Percentiles rank a stretch among this genome's conserved stretches.
Evolutionary conservation across 1,284 basidiomycete genomes (phyloP).

Genomic region (Irpex sp.): DNA sequence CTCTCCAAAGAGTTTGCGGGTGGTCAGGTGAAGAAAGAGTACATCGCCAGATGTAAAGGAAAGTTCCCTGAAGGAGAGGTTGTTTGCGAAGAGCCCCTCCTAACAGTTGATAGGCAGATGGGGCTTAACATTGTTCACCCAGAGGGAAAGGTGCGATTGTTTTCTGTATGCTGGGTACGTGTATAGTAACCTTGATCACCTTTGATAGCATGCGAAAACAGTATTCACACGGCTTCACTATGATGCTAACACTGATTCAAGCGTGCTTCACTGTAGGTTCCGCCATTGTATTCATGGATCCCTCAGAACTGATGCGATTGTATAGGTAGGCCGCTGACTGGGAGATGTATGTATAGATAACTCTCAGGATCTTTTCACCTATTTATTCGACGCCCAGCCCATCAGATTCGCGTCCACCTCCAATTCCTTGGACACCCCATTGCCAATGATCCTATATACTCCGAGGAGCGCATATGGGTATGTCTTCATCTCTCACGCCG

Average conservation of each 20-base stretch:
- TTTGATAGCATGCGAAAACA: conserved; percentile 76
- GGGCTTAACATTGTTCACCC: conserved; percentile 94
- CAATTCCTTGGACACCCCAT: conserved; percentile 95
- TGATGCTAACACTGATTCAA: conserved; percentile 79
- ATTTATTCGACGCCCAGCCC: conserved; percentile 49
- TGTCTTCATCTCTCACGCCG: conserved; percentile 17
- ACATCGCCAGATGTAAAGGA: conserved; percentile 83
- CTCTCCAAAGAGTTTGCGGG: conserved; percentile 82
- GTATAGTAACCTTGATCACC: neutral
- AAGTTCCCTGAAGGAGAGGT: conserved; percentile 83
- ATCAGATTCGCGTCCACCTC: conserved; percentile 94
- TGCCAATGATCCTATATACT: conserved; percentile 89
- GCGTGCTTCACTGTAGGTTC: conserved; percentile 81
- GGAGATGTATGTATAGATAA: conserved; percentile 66
- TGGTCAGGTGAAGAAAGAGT: conserved; percentile 85
- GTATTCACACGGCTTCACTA: conserved; percentile 87
- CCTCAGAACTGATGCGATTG: conserved; percentile 1
- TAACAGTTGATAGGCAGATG: conserved; percentile 95
- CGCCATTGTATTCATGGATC: neutral
- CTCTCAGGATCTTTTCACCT: conserved; percentile 1
- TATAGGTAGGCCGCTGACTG: conserved; percentile 79
- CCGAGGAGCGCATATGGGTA: conserved; percentile 80
- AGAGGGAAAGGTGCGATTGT: conserved; percentile 73
- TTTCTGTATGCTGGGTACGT: conserved; percentile 5
- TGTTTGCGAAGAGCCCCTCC: conserved; percentile 80